Conservation (phyloP, 352 stramenopile genomes). For the Phytophthora hibernalis region DNA sequence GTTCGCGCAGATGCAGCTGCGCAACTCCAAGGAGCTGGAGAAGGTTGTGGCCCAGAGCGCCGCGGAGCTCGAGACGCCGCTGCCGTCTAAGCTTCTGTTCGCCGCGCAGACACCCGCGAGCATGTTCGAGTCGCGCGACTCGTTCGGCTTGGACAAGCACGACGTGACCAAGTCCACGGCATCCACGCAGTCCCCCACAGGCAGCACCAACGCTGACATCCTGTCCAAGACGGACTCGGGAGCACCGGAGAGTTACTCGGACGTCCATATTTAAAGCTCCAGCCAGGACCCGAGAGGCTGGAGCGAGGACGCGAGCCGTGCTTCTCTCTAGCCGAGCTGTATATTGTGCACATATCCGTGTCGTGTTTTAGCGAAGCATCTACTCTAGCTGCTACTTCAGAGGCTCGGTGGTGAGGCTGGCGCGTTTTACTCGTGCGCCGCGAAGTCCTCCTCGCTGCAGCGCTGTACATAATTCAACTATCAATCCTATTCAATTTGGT, state of each 20-base stretch:
- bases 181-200: constrained; percentile 37
- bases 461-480: constrained; percentile 40
- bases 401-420: constrained; percentile 21
- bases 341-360: constrained; percentile 42
- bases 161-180: constrained; percentile 43
- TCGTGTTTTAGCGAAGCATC: constrained; percentile 26
- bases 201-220: constrained; percentile 25
- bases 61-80: constrained; percentile 48
- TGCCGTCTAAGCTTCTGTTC: constrained; percentile 51
- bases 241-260: constrained; percentile 55
- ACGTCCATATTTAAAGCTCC: constrained; percentile 57
- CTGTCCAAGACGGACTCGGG: constrained; percentile 29
- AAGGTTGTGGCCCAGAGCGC: constrained; percentile 55
- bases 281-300: background rate
- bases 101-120: constrained; percentile 42
- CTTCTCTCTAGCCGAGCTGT: constrained; percentile 20
- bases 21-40: constrained; percentile 59
- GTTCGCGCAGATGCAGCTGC: constrained; percentile 67
- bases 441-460: constrained; percentile 59
- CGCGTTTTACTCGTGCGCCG: constrained; percentile 22
- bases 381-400: constrained; percentile 27
- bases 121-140: constrained; percentile 52
- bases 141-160: constrained; percentile 49
- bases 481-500: constrained; percentile 28
- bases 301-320: background rate